A percentile compares a stretch with the other conserved stretches of the same genome.
These are phyloP conservation scores for Suillus hirtellus DNA, from an alignment of 768 basidiomycete species.

Conservation along the genomic window DNA sequence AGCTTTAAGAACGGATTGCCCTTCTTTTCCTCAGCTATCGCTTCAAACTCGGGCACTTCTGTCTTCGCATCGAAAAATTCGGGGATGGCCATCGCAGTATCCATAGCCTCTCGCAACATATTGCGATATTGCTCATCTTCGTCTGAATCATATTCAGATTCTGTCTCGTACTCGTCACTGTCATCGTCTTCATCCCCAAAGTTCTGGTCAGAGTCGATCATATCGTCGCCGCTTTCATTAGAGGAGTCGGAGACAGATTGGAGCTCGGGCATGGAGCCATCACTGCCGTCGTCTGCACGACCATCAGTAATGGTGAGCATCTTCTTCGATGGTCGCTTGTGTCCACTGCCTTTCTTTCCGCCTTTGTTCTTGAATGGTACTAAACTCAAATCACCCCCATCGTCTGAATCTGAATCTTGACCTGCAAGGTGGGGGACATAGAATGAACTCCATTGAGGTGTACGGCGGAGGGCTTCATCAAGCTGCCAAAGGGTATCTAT, in stretches of 20 bases:
- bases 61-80: conserved; percentile 58
- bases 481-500: conserved; percentile 69
- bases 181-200: conserved; percentile 38
- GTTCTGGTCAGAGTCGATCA: conserved; percentile 25
- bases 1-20: conserved; percentile 80
- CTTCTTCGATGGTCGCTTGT: conserved; percentile 36
- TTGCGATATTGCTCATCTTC: conserved; percentile 67
- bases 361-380: conserved; percentile 14
- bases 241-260: conserved; percentile 66
- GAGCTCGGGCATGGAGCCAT: conserved; percentile 65
- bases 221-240: conserved; percentile 42
- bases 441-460: conserved; percentile 61
- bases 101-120: conserved; percentile 71
- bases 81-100: conserved; percentile 53
- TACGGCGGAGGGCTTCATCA: conserved; percentile 46
- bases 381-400: conserved; percentile 13
- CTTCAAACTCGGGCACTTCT: conserved; percentile 44
- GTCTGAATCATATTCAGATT: conserved; percentile 61
- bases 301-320: conserved; percentile 54
- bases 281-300: conserved; percentile 37
- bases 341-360: conserved; percentile 19
- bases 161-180: conserved; percentile 36
- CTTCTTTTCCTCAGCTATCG: conserved; percentile 51
- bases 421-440: conserved; percentile 29
- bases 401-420: conserved; percentile 27